Base-by-base conservation (phyloP, 805 yeast genomes). In the Saccharomycopsis vini region DNA sequence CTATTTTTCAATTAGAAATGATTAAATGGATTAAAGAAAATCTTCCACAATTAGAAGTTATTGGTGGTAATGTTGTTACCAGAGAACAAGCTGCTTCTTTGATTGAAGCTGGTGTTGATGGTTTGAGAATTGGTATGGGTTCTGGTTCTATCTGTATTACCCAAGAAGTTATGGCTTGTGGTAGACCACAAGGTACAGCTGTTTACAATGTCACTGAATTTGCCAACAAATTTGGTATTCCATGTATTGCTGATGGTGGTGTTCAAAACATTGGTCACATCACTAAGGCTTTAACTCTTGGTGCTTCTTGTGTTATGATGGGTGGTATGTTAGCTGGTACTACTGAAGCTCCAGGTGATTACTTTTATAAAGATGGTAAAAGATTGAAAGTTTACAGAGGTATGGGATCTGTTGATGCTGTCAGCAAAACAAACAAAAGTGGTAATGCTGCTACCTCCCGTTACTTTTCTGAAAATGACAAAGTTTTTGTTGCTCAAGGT, bases 131-230 rank as follows among this genome's bases (percentile, higher is more conserved):
- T 56, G 98, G 98, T 71, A 92, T 92, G 98, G 98, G 98, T 62
- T 86, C 97, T 28, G 98, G 98, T 60, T 87, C 97, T 51, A 94
- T 94, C 64, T 92, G 98, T 77, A 92, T 92, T 63, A 92, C 98
- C 43, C 98, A 92, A 72, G 98, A 92, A 72, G 98, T 92, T 49
- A 92, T 92, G 98, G 98, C 98, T 42, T 95, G 96, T 71, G 98
- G 98, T 70, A 88, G 98, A 76, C 98, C 98, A 50, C 98, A 92
- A 73, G 98, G 97, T 70, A 88, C 97, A 54, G 98, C 98, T 50
- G 97, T 92, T 44, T 89, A 77, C 75, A 81, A 79, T 54, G 98
- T 92, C 44, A 75, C 92, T 52, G 89, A 90, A 71, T 89, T 92
- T 62, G 94, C 97, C 54, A 81, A 80, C 68, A 76, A 79, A 64